Percentiles rank a stretch among this genome's conserved stretches.
phyloP scores from a whole-genome alignment of 805 yeast species.

The Phaffomyces opuntiae region DNA sequence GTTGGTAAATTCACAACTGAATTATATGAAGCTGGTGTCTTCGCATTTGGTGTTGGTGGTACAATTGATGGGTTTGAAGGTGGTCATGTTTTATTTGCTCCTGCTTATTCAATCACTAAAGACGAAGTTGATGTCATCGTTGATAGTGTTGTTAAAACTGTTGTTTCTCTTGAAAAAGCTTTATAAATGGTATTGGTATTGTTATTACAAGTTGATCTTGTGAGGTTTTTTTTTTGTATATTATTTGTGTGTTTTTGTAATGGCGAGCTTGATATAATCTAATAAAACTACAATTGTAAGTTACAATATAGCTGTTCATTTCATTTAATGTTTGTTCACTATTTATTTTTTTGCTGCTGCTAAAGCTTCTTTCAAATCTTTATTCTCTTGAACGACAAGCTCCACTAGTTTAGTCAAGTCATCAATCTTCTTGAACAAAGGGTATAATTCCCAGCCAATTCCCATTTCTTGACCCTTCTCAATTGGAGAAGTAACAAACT shows the following conservation, averaged over 20 bases:
- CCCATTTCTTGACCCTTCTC: conserved; percentile 46
- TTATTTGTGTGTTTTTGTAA: not conserved
- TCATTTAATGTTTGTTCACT: no score
- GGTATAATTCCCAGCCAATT: conserved; percentile 58
- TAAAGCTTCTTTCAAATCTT: conserved; percentile 11
- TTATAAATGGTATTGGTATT: no score
- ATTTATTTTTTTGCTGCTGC: not conserved
- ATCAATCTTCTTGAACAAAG: conserved; percentile 46
- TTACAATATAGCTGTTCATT: no score
- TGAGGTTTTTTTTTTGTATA: not conserved
- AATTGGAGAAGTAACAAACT: conserved; percentile 50
- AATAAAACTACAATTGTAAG: not conserved
- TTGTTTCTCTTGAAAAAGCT: conserved; percentile 15
- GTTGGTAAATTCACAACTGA: conserved; percentile 27
- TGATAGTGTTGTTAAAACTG: conserved; percentile 18
- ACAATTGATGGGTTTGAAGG: conserved; percentile 34
- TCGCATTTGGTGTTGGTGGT: conserved; percentile 34
- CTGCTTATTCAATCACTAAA: conserved; percentile 34
- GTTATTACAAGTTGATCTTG: no score
- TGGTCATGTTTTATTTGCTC: conserved; percentile 41
- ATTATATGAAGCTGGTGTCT: conserved; percentile 34
- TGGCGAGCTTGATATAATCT: not conserved
- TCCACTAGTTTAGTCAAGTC: conserved; percentile 19
- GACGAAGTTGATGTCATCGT: conserved; percentile 32
- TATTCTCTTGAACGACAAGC: conserved; percentile 14